phyloP scores from a whole-genome alignment of 2,329 filamentous ascomycete species.

The Sclerotinia borealis region DNA sequence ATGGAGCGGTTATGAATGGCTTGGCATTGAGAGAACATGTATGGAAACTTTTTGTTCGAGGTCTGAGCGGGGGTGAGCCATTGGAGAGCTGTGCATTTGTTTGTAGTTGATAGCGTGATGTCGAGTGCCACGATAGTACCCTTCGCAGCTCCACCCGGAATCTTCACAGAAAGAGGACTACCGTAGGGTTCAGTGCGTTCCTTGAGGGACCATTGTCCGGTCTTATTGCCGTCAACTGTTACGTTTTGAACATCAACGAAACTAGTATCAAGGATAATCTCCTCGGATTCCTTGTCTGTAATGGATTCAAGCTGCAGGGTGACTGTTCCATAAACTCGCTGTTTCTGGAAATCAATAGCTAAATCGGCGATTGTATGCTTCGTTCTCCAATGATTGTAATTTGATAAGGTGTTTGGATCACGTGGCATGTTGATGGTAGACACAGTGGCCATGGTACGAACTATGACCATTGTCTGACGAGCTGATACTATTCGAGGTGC shows the following conservation, averaged over 20 bases:
- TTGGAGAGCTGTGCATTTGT: conserved; percentile 84
- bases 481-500: conserved; percentile 15
- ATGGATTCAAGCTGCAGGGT: conserved; percentile 70
- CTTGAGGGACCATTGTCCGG: conserved; percentile 58
- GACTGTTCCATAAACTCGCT: conserved; percentile 71
- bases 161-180: conserved; percentile 59
- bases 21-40: conserved; percentile 98
- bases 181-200: conserved; percentile 68
- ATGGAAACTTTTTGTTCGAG: conserved; percentile 90
- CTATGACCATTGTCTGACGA: conserved; percentile 11
- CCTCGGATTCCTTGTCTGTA: conserved; percentile 64
- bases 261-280: conserved; percentile 86
- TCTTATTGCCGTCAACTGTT: conserved; percentile 57
- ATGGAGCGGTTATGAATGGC: conserved; percentile 91
- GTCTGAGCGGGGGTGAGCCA: conserved; percentile 94
- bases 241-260: conserved; percentile 69
- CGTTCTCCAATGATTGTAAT: conserved; percentile 84
- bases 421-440: conserved; percentile 36
- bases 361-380: conserved; percentile 78
- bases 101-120: conserved; percentile 74
- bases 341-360: conserved; percentile 75
- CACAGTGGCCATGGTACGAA: conserved; percentile 22
- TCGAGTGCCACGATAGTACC: conserved; percentile 49
- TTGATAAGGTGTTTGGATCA: conserved; percentile 86
- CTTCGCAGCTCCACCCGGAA: conserved; percentile 49